These are phyloP conservation scores for Cadophora sp. DNA, from an alignment of 2,329 filamentous ascomycete genomes.

Conservation along the genomic window DNA sequence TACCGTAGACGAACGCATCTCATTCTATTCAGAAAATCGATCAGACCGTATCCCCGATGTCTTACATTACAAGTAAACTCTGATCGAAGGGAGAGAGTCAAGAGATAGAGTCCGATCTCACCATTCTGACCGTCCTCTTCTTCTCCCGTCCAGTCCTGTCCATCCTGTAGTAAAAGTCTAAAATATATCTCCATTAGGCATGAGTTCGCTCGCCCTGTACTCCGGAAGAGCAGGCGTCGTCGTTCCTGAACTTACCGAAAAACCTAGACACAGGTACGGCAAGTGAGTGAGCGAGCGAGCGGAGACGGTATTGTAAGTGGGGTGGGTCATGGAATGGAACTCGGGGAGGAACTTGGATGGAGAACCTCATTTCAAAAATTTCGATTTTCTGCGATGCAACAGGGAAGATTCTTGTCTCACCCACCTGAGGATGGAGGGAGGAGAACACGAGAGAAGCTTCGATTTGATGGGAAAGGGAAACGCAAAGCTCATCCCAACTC, in stretches of 20 bases:
- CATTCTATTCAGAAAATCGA: too few species aligned
- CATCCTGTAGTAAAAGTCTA: too few species aligned
- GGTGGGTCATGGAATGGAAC: background rate
- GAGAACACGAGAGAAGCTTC: conserved; percentile 6
- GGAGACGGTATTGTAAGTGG: background rate
- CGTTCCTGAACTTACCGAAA: background rate
- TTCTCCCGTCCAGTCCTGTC: too few species aligned
- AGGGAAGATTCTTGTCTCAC: conserved; percentile 33
- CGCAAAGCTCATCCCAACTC: background rate
- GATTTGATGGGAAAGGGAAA: background rate
- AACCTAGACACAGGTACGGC: conserved; percentile 2
- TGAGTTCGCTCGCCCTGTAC: background rate
- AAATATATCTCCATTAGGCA: too few species aligned
- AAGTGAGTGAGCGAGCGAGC: background rate
- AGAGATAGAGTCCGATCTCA: background rate
- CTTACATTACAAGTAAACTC: background rate
- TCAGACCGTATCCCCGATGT: conserved; percentile 5
- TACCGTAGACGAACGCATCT: too few species aligned
- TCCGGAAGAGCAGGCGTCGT: background rate
- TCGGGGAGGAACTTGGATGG: conserved; percentile 13
- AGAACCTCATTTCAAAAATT: conserved; percentile 24
- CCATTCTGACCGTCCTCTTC: background rate
- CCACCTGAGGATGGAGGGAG: background rate
- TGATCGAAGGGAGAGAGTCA: too few species aligned
- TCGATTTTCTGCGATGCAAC: conserved; percentile 30